These are phyloP conservation scores for Malania oleifera DNA, from an alignment of 164 flowering plant genomes.

Conservation along the genomic window DNA sequence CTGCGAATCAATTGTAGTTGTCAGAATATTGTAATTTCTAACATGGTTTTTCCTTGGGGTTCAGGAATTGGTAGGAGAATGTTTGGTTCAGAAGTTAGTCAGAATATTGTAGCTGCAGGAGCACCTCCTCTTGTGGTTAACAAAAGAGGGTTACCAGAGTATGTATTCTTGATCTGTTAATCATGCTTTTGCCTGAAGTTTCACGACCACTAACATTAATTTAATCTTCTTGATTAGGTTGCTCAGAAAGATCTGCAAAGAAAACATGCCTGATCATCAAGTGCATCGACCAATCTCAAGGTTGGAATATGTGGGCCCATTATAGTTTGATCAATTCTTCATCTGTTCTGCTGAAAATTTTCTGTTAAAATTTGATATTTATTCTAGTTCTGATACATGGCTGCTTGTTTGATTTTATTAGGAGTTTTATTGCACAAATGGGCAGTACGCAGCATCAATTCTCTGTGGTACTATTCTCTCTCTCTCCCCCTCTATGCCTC, in stretches of 20 bases:
- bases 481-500: conserved; percentile 1
- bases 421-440: conserved; percentile 40
- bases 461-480: conserved; percentile 16
- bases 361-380: no score
- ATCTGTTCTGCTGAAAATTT: no score
- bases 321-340: no score
- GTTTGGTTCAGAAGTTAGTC: conserved; percentile 36
- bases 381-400: no score
- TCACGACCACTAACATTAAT: neutral
- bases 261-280: conserved; percentile 27
- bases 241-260: conserved; percentile 28
- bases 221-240: neutral
- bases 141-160: conserved; percentile 36
- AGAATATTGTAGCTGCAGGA: conserved; percentile 36
- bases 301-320: no score
- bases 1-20: no score
- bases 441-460: conserved; percentile 20
- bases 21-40: no score
- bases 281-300: conserved; percentile 44
- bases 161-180: no score
- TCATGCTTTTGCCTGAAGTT: neutral
- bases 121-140: conserved; percentile 31
- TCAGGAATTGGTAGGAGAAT: conserved; percentile 27
- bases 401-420: conserved; percentile 1
- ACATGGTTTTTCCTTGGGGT: conserved; percentile 9